Evolutionary conservation across 2,329 filamentous ascomycete species (phyloP).

Genomic region (Fusarium camptoceras): DNA sequence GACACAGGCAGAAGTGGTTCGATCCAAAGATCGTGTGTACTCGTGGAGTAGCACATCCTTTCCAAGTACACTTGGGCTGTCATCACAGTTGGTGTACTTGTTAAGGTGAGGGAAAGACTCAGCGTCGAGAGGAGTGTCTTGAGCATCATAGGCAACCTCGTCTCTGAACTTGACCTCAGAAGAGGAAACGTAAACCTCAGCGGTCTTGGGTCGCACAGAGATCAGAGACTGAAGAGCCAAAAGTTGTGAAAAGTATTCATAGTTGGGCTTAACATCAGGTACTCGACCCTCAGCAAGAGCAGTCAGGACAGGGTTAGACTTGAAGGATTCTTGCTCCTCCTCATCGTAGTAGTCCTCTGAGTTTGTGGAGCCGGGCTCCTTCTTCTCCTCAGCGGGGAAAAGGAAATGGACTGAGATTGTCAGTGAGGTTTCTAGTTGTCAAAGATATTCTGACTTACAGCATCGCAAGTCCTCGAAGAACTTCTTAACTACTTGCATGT

Average conservation of each 20-base stretch:
- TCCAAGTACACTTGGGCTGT: conserved; percentile 62
- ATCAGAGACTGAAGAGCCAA: conserved; percentile 66
- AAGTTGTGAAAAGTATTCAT: conserved; percentile 70
- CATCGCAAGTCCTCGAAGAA: conserved; percentile 72
- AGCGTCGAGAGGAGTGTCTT: conserved; percentile 57
- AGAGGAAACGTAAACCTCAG: conserved; percentile 69
- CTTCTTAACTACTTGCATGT: conserved; percentile 77
- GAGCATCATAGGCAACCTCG: conserved; percentile 59
- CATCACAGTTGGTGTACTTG: conserved; percentile 65
- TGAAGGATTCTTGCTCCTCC: conserved; percentile 66
- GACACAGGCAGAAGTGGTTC: conserved; percentile 67
- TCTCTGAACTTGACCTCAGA: conserved; percentile 63
- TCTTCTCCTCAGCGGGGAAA: conserved; percentile 67
- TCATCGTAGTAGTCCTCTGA: conserved; percentile 63
- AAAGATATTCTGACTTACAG: conserved; percentile 61
- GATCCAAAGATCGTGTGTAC: conserved; percentile 66
- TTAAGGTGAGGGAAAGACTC: conserved; percentile 67
- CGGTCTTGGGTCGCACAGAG: conserved; percentile 67
- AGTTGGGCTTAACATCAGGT: conserved; percentile 70
- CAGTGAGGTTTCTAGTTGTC: conserved; percentile 1
- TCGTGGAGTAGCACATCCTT: conserved; percentile 68
- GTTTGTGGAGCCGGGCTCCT: conserved; percentile 70
- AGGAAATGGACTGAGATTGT: conserved; percentile 67
- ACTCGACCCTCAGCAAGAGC: conserved; percentile 69
- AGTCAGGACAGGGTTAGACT: conserved; percentile 72